These are phyloP conservation scores for Picea engelmannii DNA, from an alignment of 83 land plant genomes.

Conservation along the genomic window DNA sequence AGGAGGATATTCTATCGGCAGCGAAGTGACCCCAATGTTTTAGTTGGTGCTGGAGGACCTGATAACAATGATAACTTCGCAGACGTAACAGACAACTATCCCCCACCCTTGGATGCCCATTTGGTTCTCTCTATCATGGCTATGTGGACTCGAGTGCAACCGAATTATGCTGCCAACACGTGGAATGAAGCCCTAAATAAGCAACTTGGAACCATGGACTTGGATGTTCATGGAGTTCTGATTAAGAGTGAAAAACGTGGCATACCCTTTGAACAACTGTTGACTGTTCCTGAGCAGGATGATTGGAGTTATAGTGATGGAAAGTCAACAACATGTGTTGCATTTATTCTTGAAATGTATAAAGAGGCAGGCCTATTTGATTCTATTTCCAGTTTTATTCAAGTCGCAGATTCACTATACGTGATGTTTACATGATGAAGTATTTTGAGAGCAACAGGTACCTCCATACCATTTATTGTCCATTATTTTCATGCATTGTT, in stretches of 20 bases:
- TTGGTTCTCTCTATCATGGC: slow-evolving; percentile 82
- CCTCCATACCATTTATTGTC: too few species aligned
- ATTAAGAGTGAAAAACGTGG: slow-evolving; percentile 69
- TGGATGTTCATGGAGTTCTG: slow-evolving; percentile 39
- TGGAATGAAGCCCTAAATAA: slow-evolving; percentile 99
- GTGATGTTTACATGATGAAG: slow-evolving; percentile 92
- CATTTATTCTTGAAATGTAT: slow-evolving; percentile 91
- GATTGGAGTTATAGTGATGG: slow-evolving; percentile 98
- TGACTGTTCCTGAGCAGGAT: slow-evolving; percentile 86
- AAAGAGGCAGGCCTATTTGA: slow-evolving; percentile 95
- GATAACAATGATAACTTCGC: slow-evolving; percentile 85
- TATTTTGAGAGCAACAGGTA: slow-evolving; percentile 71
- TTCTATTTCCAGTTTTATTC: slow-evolving; percentile 61
- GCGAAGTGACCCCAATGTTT: slow-evolving; percentile 74
- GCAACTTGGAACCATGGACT: slow-evolving; percentile 51
- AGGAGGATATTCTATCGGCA: slow-evolving; percentile 58
- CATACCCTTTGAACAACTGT: slow-evolving; percentile 66
- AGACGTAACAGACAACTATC: slow-evolving; percentile 63
- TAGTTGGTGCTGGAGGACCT: slow-evolving; percentile 91
- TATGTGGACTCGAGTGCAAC: slow-evolving; percentile 81
- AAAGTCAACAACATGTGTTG: slow-evolving; percentile 93
- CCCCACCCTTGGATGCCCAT: slow-evolving; percentile 65
- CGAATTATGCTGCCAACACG: slow-evolving; percentile 90
- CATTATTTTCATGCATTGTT: too few species aligned
- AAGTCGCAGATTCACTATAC: slow-evolving; percentile 97